These are phyloP conservation scores for Tylopilus sp. DNA, from an alignment of 1,284 basidiomycete genomes.

Conservation along the genomic window DNA sequence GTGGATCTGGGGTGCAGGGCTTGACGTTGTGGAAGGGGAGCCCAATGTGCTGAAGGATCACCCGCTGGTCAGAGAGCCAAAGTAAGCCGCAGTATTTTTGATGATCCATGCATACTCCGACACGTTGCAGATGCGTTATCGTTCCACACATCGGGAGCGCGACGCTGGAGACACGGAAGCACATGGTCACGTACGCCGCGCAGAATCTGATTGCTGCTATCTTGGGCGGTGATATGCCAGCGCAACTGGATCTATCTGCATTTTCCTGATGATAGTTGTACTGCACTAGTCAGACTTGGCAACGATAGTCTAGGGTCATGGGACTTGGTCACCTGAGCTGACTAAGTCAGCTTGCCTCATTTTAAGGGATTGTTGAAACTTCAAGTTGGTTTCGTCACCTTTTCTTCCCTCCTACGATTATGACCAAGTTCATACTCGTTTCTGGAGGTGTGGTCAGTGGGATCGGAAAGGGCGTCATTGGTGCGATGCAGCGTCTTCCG, in stretches of 20 bases:
- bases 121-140: conserved; percentile 58
- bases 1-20: conserved; percentile 86
- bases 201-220: conserved; percentile 61
- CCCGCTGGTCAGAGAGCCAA: conserved; percentile 72
- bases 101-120: conserved; percentile 2
- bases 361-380: conserved; percentile 3
- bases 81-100: conserved; percentile 43
- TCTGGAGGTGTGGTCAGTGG: conserved; percentile 92
- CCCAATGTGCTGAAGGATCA: conserved; percentile 75
- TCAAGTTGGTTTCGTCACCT: background rate
- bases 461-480: conserved; percentile 93
- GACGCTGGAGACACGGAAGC: conserved; percentile 78
- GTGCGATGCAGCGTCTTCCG: conserved; percentile 47
- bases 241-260: conserved; percentile 41
- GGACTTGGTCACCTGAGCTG: conserved; percentile 4
- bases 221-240: conserved; percentile 51
- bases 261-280: conserved; percentile 44
- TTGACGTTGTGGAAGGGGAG: conserved; percentile 95
- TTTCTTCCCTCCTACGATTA: conserved; percentile 28
- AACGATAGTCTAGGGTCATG: too few relatives aligned
- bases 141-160: conserved; percentile 91
- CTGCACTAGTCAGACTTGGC: too few relatives aligned
- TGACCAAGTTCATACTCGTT: conserved; percentile 90
- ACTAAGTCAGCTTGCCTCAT: conserved; percentile 13
- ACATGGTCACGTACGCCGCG: conserved; percentile 75